Evolutionary conservation across 1,284 basidiomycete species (phyloP).

Genomic region (Naganishia sp.): DNA sequence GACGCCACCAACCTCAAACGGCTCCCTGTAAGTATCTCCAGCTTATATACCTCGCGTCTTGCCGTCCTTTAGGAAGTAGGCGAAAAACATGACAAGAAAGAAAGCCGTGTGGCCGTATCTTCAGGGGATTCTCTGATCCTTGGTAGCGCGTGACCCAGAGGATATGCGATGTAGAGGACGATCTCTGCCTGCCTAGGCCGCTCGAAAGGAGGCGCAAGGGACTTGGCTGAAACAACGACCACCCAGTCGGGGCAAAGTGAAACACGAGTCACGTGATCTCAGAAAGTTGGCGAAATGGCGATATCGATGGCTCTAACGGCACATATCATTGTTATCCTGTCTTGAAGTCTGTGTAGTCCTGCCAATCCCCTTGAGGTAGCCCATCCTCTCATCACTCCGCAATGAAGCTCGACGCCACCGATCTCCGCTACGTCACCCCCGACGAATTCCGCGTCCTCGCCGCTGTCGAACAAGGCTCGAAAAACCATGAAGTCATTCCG

Average conservation of each 20-base stretch:
- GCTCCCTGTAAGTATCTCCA: no score
- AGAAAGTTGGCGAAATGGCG: slow-evolving; percentile 12
- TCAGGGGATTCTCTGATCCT: no score
- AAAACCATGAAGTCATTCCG: slow-evolving; percentile 96
- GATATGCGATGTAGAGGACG: no score
- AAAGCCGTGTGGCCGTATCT: no score
- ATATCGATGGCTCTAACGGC: background rate
- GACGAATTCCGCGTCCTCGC: slow-evolving; percentile 89
- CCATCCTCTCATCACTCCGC: slow-evolving; percentile 12
- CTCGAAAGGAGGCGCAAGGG: no score
- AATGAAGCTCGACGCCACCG: slow-evolving; percentile 94
- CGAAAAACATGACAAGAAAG: no score
- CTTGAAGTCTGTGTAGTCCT: background rate
- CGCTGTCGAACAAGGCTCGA: slow-evolving; percentile 95
- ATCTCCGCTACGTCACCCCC: slow-evolving; percentile 85
- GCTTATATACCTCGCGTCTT: no score
- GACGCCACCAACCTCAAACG: no score
- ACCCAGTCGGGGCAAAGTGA: slow-evolving; percentile 1
- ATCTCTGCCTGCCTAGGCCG: no score
- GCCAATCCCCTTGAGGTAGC: background rate
- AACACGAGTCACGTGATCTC: slow-evolving; percentile 6
- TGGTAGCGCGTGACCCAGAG: no score
- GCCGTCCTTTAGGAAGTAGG: no score
- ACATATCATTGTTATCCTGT: background rate
- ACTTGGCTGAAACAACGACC: no score